phyloP scores from a whole-genome alignment of 1,139 yeast genomes.

The Kodamaea suecica region DNA sequence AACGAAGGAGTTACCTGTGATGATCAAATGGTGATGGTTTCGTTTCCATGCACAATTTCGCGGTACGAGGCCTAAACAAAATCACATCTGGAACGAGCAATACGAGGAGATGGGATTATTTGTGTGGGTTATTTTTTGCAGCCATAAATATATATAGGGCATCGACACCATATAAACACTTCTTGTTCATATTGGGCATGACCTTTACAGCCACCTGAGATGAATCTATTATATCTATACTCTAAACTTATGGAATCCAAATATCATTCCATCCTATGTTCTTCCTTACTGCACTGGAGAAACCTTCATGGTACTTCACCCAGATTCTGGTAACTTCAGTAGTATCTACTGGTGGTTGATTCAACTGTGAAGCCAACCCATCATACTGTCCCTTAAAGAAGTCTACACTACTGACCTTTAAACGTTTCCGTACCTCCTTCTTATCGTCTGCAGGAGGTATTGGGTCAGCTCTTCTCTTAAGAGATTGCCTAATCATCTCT shows the following conservation, averaged over 20 bases:
- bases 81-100: no score
- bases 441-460: constrained; percentile 24
- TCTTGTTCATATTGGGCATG: no score
- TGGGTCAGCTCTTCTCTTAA: constrained; percentile 8
- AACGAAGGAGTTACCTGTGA: no score
- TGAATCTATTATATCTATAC: neutral
- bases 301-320: constrained; percentile 93
- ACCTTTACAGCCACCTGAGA: no score
- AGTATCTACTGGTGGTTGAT: constrained; percentile 12
- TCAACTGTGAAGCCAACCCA: constrained; percentile 25
- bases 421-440: constrained; percentile 21
- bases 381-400: constrained; percentile 42
- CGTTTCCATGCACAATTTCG: no score
- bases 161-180: no score
- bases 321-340: constrained; percentile 53
- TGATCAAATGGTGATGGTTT: neutral
- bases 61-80: no score
- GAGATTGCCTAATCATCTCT: constrained; percentile 17
- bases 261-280: constrained; percentile 77
- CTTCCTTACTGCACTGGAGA: constrained; percentile 88
- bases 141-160: no score
- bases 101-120: no score
- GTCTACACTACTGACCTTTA: constrained; percentile 31
- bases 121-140: no score
- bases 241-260: constrained; percentile 32